These are phyloP conservation scores for Begonia fuchsioides DNA, from an alignment of 306 rosid genomes.

Conservation along the genomic window DNA sequence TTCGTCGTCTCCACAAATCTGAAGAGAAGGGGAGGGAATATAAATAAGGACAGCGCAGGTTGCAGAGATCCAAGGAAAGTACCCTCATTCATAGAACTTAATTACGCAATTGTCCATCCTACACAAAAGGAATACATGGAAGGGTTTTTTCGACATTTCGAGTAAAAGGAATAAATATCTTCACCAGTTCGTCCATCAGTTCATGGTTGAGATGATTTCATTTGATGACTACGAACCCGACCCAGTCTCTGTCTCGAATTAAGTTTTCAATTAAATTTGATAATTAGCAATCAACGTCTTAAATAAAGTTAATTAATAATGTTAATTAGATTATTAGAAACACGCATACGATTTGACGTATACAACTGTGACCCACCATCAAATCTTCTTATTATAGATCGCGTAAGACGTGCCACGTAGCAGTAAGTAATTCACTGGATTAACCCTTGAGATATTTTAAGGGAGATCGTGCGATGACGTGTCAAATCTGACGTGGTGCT, in stretches of 20 bases:
- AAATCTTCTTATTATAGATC: neutral
- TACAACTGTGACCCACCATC: neutral
- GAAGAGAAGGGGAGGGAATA: neutral
- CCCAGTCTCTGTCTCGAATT: neutral
- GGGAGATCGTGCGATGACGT: slow-evolving; percentile 11
- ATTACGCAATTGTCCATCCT: neutral
- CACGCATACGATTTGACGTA: too few relatives aligned
- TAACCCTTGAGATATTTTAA: neutral
- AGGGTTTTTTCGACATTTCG: slow-evolving; percentile 9
- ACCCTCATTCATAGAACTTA: slow-evolving; percentile 1
- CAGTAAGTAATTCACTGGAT: neutral
- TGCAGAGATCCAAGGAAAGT: slow-evolving; percentile 5
- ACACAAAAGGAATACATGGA: neutral
- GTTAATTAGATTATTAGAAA: too few relatives aligned
- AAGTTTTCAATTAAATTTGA: too few relatives aligned
- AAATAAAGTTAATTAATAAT: too few relatives aligned
- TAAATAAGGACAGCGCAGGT: neutral
- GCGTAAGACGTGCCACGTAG: neutral
- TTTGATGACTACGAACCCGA: neutral
- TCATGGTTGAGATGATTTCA: neutral
- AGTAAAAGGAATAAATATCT: slow-evolving; percentile 8
- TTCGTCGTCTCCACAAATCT: neutral
- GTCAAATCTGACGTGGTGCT: neutral
- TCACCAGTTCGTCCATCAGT: neutral
- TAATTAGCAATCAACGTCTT: too few relatives aligned